Percentiles rank a stretch among this genome's conserved stretches.
Conservation (phyloP, 306 rosid genomes). For the Cucurbita argyrosperma region DNA sequence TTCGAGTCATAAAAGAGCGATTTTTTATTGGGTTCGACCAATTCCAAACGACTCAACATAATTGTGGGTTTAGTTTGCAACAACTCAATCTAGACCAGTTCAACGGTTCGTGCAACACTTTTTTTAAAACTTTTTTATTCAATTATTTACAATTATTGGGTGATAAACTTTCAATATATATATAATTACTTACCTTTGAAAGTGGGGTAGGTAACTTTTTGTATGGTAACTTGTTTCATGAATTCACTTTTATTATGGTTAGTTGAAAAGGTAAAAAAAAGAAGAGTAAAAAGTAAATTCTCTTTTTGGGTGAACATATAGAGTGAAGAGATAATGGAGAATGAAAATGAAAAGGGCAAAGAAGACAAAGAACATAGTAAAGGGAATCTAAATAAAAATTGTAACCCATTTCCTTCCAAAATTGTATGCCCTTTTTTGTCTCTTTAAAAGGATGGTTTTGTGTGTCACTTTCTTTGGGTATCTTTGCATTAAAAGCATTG, state of each 20-base stretch:
- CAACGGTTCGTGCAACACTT: no score
- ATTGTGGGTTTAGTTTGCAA: no score
- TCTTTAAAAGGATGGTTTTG: not conserved
- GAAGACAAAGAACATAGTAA: not conserved
- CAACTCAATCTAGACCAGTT: no score
- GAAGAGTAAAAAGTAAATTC: not conserved
- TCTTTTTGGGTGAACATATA: not conserved
- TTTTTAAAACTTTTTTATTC: not conserved
- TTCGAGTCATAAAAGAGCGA: no score
- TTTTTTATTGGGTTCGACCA: no score
- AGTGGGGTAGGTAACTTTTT: not conserved
- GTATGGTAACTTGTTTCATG: not conserved
- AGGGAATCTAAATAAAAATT: slow-evolving; percentile 2
- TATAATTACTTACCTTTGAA: not conserved
- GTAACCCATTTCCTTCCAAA: not conserved
- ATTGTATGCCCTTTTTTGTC: not conserved
- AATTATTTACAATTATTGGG: not conserved
- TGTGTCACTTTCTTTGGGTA: not conserved
- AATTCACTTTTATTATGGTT: not conserved
- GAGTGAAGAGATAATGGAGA: not conserved
- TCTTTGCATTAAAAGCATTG: not conserved
- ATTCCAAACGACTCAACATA: no score
- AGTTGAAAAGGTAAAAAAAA: not conserved
- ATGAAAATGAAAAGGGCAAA: not conserved
- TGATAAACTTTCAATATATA: not conserved